Evolutionary conservation across 2,329 filamentous ascomycete genomes (phyloP).

Genomic region (Leptodontidium sp.): DNA sequence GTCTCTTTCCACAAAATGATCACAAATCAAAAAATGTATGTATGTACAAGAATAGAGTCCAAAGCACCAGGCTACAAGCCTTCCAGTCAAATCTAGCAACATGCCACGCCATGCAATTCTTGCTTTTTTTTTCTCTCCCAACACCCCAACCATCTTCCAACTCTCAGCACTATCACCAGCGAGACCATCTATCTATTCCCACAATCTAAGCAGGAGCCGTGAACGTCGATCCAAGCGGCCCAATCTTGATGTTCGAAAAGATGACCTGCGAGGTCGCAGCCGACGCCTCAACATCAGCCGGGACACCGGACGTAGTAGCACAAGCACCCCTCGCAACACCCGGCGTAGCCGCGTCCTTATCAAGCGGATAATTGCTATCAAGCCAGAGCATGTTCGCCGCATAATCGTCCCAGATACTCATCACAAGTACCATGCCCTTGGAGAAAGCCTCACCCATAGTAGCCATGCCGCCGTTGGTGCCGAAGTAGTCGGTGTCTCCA

Average conservation of each 20-base stretch:
- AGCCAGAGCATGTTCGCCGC: slow-evolving; percentile 78
- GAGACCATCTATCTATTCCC: no score
- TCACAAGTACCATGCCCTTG: slow-evolving; percentile 68
- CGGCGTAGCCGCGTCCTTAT: slow-evolving; percentile 50
- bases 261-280: slow-evolving; percentile 55
- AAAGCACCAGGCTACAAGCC: slow-evolving; percentile 4
- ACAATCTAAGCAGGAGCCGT: slow-evolving; percentile 23
- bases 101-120: background rate
- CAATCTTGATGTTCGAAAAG: slow-evolving; percentile 48
- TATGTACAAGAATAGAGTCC: slow-evolving; percentile 11
- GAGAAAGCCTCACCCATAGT: slow-evolving; percentile 62
- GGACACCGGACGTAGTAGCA: slow-evolving; percentile 58
- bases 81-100: background rate
- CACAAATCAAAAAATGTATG: background rate
- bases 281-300: slow-evolving; percentile 56
- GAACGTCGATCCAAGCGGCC: slow-evolving; percentile 47
- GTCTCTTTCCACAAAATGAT: no score
- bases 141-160: background rate
- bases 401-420: slow-evolving; percentile 67
- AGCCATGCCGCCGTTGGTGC: slow-evolving; percentile 61
- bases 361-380: slow-evolving; percentile 69
- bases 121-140: background rate
- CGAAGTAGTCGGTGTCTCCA: slow-evolving; percentile 61
- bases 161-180: background rate
- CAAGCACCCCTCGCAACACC: slow-evolving; percentile 65